Percentiles rank a stretch among this genome's conserved stretches.
Conservation (phyloP, 345 rosid species). For the Hibiscus tridactylites region DNA sequence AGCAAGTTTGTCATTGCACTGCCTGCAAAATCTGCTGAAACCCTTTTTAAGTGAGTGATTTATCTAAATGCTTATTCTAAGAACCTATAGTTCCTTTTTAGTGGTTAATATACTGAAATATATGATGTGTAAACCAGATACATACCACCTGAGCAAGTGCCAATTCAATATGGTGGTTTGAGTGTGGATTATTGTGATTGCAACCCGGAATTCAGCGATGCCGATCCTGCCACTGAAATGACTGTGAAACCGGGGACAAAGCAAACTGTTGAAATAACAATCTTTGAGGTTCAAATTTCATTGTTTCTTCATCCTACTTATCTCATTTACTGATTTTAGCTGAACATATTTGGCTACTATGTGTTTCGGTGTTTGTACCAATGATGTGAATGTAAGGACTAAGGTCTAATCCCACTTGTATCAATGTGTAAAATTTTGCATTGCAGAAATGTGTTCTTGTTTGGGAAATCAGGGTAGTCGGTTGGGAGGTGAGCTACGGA, state of each 20-base stretch:
- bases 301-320: neutral
- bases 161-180: neutral
- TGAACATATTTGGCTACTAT: neutral
- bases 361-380: neutral
- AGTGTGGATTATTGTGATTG: neutral
- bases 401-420: neutral
- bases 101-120: neutral
- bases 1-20: conserved; percentile 68
- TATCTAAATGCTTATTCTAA: neutral
- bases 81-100: neutral
- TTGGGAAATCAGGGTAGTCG: conserved; percentile 87
- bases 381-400: neutral
- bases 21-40: conserved; percentile 48
- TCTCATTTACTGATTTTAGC: neutral
- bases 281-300: conserved; percentile 48
- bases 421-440: neutral
- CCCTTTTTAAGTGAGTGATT: conserved; percentile 65
- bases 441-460: conserved; percentile 67
- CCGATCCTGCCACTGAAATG: neutral
- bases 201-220: neutral
- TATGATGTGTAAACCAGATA: conserved; percentile 36
- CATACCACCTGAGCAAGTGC: neutral
- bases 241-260: conserved; percentile 11
- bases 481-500: conserved; percentile 81
- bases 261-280: conserved; percentile 77